phyloP scores from a whole-genome alignment of 495 filamentous ascomycete genomes.

The Aspergillus ostianus region DNA sequence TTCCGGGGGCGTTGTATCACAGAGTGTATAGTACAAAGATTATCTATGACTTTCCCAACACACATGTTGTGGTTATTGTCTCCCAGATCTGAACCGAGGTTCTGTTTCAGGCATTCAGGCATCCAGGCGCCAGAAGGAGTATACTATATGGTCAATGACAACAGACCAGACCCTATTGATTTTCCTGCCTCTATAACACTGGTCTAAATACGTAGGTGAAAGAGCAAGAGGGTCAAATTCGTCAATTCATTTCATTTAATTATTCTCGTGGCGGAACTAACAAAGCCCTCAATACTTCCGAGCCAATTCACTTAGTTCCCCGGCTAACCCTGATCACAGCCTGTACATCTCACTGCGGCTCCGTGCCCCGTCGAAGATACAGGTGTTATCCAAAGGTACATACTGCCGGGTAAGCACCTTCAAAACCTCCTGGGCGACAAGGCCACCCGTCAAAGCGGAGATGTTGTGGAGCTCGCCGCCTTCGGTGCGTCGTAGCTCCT shows the following conservation, averaged over 20 bases:
- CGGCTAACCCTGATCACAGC: slow-evolving; percentile 23
- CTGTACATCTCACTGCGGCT: slow-evolving; percentile 71
- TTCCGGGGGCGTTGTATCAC: no score
- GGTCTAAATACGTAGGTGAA: no score
- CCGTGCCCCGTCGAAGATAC: slow-evolving; percentile 84
- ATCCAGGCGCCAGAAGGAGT: no score
- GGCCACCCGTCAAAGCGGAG: slow-evolving; percentile 82
- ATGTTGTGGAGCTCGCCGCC: slow-evolving; percentile 94
- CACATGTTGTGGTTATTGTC: no score
- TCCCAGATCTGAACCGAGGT: no score
- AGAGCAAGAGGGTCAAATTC: background rate
- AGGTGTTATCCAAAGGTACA: slow-evolving; percentile 89
- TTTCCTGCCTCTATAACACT: no score
- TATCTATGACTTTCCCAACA: no score
- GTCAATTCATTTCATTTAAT: slow-evolving; percentile 10
- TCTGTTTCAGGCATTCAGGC: no score
- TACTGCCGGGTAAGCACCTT: slow-evolving; percentile 98
- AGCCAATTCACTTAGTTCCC: background rate
- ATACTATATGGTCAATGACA: no score
- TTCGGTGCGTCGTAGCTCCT: slow-evolving; percentile 70
- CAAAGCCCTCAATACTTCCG: background rate
- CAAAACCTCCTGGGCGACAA: slow-evolving; percentile 93
- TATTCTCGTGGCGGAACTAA: background rate
- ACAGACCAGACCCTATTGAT: no score
- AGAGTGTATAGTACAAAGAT: no score